Evolutionary conservation across 2,329 filamentous ascomycete genomes (phyloP).

Genomic region (Claviceps quebecensis): DNA sequence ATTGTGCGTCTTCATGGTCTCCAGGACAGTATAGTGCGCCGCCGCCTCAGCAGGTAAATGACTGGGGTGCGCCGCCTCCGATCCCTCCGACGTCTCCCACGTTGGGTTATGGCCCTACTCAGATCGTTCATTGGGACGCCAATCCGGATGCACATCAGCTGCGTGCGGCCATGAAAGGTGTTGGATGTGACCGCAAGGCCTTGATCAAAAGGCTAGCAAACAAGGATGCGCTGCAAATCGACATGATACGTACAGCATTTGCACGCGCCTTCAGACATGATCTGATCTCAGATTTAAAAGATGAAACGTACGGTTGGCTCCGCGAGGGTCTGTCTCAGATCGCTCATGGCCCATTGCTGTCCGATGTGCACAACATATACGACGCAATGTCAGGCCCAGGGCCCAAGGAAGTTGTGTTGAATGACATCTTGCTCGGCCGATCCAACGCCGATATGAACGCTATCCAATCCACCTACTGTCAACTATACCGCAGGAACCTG

Average conservation of each 20-base stretch:
- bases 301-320: conserved; percentile 64
- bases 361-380: conserved; percentile 59
- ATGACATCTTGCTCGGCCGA: conserved; percentile 71
- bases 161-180: conserved; percentile 79
- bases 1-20: conserved; percentile 7
- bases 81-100: conserved; percentile 50
- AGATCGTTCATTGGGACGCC: conserved; percentile 56
- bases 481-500: conserved; percentile 50
- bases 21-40: conserved; percentile 27
- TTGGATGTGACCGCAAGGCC: conserved; percentile 73
- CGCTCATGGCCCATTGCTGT: conserved; percentile 61
- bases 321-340: conserved; percentile 61
- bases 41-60: conserved; percentile 14
- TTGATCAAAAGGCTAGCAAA: conserved; percentile 57
- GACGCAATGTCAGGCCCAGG: conserved; percentile 65
- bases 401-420: conserved; percentile 74
- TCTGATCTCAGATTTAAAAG: conserved; percentile 61
- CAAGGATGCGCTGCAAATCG: conserved; percentile 67
- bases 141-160: conserved; percentile 55
- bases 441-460: conserved; percentile 78
- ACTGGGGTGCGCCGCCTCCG: conserved; percentile 28
- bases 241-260: conserved; percentile 54
- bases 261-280: conserved; percentile 49
- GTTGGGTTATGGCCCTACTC: conserved; percentile 59
- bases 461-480: conserved; percentile 68